Evolutionary conservation across 2,329 filamentous ascomycete species (phyloP).

Genomic region (Xylariaceae sp.): DNA sequence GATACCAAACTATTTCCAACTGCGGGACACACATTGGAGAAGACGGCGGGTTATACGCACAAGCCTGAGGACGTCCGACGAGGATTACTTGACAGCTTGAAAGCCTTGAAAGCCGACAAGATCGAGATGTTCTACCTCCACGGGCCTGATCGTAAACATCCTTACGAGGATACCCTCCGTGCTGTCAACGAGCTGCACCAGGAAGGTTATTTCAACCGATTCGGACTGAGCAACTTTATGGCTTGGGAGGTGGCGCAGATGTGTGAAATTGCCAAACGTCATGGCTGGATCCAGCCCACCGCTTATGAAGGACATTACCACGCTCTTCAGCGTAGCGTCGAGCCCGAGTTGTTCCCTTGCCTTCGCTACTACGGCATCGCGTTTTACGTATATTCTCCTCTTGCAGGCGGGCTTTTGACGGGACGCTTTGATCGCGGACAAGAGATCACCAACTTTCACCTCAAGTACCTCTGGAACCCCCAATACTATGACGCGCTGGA

Average conservation of each 20-base stretch:
- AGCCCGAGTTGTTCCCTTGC: constrained; percentile 40
- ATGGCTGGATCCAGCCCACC: constrained; percentile 38
- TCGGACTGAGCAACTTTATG: constrained; percentile 45
- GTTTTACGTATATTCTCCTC: constrained; percentile 40
- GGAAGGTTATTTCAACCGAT: constrained; percentile 30
- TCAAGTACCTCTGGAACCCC: constrained; percentile 5
- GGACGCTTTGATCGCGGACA: constrained; percentile 8
- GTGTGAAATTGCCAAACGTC: constrained; percentile 38
- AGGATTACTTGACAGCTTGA: constrained; percentile 32
- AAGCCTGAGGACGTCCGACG: constrained; percentile 24
- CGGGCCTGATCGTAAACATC: constrained; percentile 40
- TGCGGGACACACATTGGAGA: constrained; percentile 1
- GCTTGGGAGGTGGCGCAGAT: constrained; percentile 42
- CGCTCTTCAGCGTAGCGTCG: constrained; percentile 37
- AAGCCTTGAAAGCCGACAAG: constrained; percentile 23
- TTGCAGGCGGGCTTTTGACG: constrained; percentile 12
- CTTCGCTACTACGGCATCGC: constrained; percentile 39
- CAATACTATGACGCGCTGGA: constrained; percentile 15
- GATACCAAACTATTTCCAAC: constrained; percentile 37
- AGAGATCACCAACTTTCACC: constrained; percentile 3
- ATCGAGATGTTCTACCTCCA: constrained; percentile 30
- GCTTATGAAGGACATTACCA: constrained; percentile 50
- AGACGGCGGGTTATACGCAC: constrained; percentile 19
- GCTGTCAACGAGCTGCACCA: constrained; percentile 40
- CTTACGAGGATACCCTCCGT: constrained; percentile 37